phyloP scores from a whole-genome alignment of 192 early-diverging fungal genomes.

The Entomortierella lignicola region DNA sequence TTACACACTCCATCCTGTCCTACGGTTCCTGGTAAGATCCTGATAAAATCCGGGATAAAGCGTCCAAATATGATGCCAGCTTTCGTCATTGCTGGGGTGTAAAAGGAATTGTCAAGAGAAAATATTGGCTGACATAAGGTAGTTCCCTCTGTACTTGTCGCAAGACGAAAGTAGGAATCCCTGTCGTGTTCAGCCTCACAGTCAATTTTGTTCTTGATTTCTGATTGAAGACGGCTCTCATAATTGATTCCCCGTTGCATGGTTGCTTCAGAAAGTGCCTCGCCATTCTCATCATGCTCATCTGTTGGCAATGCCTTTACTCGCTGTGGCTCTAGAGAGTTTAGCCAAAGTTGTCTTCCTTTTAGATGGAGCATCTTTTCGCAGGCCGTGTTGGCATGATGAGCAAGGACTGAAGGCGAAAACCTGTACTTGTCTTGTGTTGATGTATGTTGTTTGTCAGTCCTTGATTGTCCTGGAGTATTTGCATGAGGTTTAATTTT shows the following conservation, averaged over 20 bases:
- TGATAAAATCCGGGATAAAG: constrained; percentile 46
- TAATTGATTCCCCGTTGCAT: constrained; percentile 23
- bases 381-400: constrained; percentile 40
- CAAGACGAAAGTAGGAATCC: constrained; percentile 42
- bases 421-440: constrained; percentile 16
- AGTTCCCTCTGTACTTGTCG: constrained; percentile 6
- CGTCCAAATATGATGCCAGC: constrained; percentile 46
- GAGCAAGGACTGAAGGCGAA: constrained; percentile 40
- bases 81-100: constrained; percentile 24
- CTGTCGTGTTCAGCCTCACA: constrained; percentile 29
- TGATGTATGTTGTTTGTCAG: background rate
- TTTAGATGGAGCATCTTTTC: constrained; percentile 52
- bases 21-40: constrained; percentile 18
- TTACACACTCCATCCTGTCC: constrained; percentile 8
- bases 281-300: background rate
- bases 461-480: background rate
- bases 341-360: constrained; percentile 23
- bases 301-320: background rate
- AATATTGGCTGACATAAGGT: constrained; percentile 42
- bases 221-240: constrained; percentile 16
- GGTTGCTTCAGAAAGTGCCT: constrained; percentile 10
- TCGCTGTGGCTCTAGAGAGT: background rate
- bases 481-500: background rate
- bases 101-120: constrained; percentile 27
- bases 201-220: constrained; percentile 19